Conservation (phyloP, 2,329 filamentous ascomycete species). For the Rhynchosporium agropyri region DNA sequence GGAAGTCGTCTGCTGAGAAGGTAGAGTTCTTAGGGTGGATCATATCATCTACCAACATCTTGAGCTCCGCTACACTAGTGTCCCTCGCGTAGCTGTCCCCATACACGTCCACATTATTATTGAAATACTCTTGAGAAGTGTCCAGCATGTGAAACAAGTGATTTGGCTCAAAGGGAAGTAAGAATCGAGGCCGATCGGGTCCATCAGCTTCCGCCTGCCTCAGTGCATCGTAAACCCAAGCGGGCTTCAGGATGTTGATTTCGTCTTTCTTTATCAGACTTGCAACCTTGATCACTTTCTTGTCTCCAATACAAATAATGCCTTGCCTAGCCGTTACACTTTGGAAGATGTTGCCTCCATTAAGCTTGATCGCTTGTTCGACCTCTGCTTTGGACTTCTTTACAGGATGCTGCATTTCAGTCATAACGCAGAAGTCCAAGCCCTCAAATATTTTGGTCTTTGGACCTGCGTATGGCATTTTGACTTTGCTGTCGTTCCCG, state of each 20-base stretch:
- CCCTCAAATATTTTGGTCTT: conserved; percentile 71
- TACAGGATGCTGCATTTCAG: conserved; percentile 67
- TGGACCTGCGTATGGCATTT: conserved; percentile 57
- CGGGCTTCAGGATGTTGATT: conserved; percentile 73
- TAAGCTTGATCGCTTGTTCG: conserved; percentile 77
- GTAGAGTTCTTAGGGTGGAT: conserved; percentile 47
- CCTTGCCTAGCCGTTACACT: conserved; percentile 62
- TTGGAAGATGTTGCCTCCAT: conserved; percentile 81
- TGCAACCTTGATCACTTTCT: conserved; percentile 78
- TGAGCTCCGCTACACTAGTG: conserved; percentile 64
- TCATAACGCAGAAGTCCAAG: conserved; percentile 80
- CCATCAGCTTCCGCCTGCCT: conserved; percentile 53
- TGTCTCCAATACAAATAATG: conserved; percentile 78
- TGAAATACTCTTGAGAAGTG: conserved; percentile 55
- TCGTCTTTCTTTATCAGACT: conserved; percentile 74
- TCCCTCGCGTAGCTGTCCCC: conserved; percentile 84
- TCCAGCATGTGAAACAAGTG: conserved; percentile 75
- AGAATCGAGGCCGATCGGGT: conserved; percentile 51
- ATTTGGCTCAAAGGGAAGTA: conserved; percentile 62
- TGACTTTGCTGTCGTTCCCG: conserved; percentile 60
- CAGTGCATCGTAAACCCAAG: conserved; percentile 78
- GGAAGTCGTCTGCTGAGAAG: conserved; percentile 52
- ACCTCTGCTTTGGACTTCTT: conserved; percentile 80
- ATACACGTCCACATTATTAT: conserved; percentile 70
- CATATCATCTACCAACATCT: conserved; percentile 53